Conservation (phyloP, 352 stramenopile species). For the Phytopythium litorale region DNA sequence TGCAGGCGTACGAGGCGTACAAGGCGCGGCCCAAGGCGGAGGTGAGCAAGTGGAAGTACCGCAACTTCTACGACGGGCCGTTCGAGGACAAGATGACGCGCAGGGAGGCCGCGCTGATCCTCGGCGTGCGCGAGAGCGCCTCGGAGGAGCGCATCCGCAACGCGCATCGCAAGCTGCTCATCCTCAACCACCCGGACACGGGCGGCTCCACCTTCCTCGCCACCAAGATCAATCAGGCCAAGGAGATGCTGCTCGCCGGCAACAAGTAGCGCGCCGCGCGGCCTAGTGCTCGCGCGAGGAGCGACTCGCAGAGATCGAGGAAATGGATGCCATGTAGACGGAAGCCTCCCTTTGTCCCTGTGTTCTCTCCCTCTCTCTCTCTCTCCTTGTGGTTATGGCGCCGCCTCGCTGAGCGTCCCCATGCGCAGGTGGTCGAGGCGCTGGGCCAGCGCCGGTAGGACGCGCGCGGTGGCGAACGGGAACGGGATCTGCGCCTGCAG, state of each 20-base stretch:
- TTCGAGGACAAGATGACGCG: conserved; percentile 99
- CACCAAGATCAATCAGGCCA: conserved; percentile 99
- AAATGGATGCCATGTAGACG: too few relatives aligned
- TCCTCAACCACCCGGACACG: conserved; percentile 99
- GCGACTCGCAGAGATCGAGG: too few relatives aligned
- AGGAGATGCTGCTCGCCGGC: conserved; percentile 92
- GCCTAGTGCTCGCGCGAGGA: not conserved
- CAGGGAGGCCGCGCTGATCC: conserved; percentile 97
- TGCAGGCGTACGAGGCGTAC: conserved; percentile 77
- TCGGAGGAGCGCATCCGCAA: conserved; percentile 96
- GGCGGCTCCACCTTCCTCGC: conserved; percentile 98
- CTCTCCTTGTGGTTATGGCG: not conserved
- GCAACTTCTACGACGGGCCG: conserved; percentile 94
- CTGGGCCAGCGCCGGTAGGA: conserved; percentile 25
- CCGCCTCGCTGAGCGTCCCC: not conserved
- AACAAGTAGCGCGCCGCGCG: conserved; percentile 30
- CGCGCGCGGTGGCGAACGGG: conserved; percentile 18
- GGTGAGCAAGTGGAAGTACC: conserved; percentile 68
- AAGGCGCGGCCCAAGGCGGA: conserved; percentile 69
- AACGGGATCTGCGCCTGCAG: conserved; percentile 27
- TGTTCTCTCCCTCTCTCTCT: not conserved
- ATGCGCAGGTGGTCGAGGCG: conserved; percentile 21
- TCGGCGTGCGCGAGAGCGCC: conserved; percentile 96
- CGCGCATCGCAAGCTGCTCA: conserved; percentile 96
- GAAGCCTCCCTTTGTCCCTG: not conserved